Evolutionary conservation across 1,284 basidiomycete genomes (phyloP).

Genomic region (Cryptococcus sp.): DNA sequence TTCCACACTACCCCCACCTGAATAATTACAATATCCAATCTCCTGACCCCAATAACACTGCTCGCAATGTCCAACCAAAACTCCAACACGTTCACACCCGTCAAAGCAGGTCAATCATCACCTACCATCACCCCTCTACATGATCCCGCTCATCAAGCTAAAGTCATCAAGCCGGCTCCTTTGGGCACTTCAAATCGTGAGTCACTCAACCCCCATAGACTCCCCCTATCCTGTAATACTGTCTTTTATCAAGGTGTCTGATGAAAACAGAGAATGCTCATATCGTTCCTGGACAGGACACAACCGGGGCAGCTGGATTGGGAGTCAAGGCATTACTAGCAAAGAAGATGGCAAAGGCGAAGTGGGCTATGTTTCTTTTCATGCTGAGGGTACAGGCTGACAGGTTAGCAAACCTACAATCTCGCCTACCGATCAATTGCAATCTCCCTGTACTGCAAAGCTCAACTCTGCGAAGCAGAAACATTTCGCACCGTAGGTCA

Average conservation of each 20-base stretch:
- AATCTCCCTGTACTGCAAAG: constrained; percentile 87
- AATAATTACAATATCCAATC: too few species aligned
- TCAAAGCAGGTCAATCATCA: constrained; percentile 16
- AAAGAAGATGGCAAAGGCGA: constrained; percentile 77
- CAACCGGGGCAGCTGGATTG: constrained; percentile 56
- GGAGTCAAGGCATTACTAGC: constrained; percentile 81
- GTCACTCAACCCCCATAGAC: constrained; percentile 10
- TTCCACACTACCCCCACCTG: neutral
- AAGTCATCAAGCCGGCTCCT: constrained; percentile 69
- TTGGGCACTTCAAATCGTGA: constrained; percentile 59
- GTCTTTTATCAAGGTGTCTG: constrained; percentile 1
- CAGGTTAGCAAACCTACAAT: constrained; percentile 66
- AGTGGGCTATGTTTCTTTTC: constrained; percentile 52
- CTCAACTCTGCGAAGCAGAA: constrained; percentile 83
- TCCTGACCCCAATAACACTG: too few species aligned
- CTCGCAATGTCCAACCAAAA: neutral
- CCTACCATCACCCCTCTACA: constrained; percentile 66
- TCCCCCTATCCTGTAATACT: neutral
- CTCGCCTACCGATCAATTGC: constrained; percentile 87
- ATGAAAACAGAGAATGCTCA: constrained; percentile 32
- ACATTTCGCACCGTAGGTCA: constrained; percentile 75
- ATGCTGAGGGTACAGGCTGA: neutral
- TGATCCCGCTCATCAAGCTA: constrained; percentile 72
- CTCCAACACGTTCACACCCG: constrained; percentile 10
- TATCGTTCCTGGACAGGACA: constrained; percentile 44